Conservation (phyloP, 2,329 filamentous ascomycete genomes). For the Ophiocordyceps robertsii region DNA sequence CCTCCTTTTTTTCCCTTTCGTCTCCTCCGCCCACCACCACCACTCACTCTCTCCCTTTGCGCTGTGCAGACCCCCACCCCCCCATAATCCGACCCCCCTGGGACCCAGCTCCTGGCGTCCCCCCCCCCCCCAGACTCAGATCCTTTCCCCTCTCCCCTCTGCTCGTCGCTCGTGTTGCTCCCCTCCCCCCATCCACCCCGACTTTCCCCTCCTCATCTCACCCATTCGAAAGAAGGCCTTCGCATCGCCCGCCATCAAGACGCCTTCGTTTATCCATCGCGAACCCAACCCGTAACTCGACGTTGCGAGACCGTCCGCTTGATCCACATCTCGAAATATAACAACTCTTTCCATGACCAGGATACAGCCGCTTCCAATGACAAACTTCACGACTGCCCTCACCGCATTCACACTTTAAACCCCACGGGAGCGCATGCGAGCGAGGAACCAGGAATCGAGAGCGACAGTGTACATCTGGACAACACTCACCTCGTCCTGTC, state of each 20-base stretch:
- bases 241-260: conserved; percentile 6
- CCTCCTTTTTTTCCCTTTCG: conserved; percentile 1
- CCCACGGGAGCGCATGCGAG: conserved; percentile 53
- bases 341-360: conserved; percentile 24
- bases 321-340: not conserved
- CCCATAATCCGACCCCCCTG: conserved; percentile 7
- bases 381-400: conserved; percentile 33
- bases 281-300: conserved; percentile 5
- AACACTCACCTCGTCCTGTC: conserved; percentile 35
- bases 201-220: conserved; percentile 8
- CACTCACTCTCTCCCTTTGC: conserved; percentile 8
- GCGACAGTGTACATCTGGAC: conserved; percentile 34
- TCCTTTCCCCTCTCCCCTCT: conserved; percentile 5
- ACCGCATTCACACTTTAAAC: conserved; percentile 56
- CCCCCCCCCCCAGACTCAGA: conserved; percentile 4
- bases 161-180: conserved; percentile 4
- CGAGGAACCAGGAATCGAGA: conserved; percentile 32
- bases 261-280: conserved; percentile 9
- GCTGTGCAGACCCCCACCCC: conserved; percentile 8
- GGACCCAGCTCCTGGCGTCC: conserved; percentile 2
- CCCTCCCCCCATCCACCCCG: conserved; percentile 8
- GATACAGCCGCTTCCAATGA: conserved; percentile 36
- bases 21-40: conserved; percentile 4
- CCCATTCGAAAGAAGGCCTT: conserved; percentile 5
- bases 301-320: conserved; percentile 13